Evolutionary conservation across 805 yeast species (phyloP).

Genomic region (Pichia kluyveri): DNA sequence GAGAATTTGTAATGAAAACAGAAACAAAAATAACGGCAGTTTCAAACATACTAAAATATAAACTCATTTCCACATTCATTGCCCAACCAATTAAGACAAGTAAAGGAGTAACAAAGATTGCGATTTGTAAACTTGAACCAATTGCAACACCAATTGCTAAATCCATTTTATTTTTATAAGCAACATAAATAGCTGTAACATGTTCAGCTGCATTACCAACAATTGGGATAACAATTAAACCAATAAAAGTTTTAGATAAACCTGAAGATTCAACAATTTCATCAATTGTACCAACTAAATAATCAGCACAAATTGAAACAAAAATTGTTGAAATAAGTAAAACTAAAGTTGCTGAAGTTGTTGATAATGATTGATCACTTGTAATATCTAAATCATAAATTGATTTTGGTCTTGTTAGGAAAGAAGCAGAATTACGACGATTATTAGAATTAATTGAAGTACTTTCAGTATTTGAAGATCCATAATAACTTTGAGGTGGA

Average conservation of each 20-base stretch:
- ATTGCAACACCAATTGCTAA: slow-evolving; percentile 94
- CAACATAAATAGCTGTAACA: slow-evolving; percentile 92
- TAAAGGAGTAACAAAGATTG: slow-evolving; percentile 91
- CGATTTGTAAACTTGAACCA: slow-evolving; percentile 92
- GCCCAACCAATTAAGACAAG: slow-evolving; percentile 93
- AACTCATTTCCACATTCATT: slow-evolving; percentile 83
- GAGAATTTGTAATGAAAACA: slow-evolving; percentile 78
- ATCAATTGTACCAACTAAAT: slow-evolving; percentile 88
- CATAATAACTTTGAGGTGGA: neutral
- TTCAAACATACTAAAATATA: slow-evolving; percentile 87
- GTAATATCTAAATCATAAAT: slow-evolving; percentile 21
- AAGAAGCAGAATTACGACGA: slow-evolving; percentile 20
- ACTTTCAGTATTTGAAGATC: neutral
- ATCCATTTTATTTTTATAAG: slow-evolving; percentile 95
- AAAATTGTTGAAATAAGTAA: slow-evolving; percentile 61
- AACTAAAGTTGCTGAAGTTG: slow-evolving; percentile 43
- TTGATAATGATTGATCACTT: slow-evolving; percentile 34
- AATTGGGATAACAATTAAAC: slow-evolving; percentile 87
- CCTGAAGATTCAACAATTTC: slow-evolving; percentile 77
- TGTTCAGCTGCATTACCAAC: slow-evolving; percentile 99
- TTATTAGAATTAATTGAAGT: neutral
- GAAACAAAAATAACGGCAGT: slow-evolving; percentile 87
- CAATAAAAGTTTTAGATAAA: slow-evolving; percentile 88
- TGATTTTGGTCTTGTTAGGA: slow-evolving; percentile 22
- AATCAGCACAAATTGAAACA: slow-evolving; percentile 89